Evolutionary conservation across 495 filamentous ascomycete genomes (phyloP).

Genomic region (Hyaloscypha finlandica): DNA sequence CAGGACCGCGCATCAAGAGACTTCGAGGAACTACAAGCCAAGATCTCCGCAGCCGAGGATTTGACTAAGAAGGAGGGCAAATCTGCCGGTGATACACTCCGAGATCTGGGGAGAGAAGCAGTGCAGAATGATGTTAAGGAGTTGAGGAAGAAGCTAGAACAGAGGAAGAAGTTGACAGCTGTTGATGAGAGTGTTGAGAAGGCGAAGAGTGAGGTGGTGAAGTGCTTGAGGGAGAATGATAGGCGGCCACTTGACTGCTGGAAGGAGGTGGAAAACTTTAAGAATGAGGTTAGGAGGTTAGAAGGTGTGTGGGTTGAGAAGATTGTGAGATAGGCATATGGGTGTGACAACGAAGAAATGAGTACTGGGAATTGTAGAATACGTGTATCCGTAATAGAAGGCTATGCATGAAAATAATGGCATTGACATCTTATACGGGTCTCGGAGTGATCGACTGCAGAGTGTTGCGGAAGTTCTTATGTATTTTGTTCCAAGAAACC

Average conservation of each 20-base stretch:
- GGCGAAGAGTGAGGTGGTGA: slow-evolving; percentile 75
- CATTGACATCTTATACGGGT: not conserved
- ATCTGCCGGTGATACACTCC: slow-evolving; percentile 39
- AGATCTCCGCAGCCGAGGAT: slow-evolving; percentile 48
- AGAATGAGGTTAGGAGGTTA: slow-evolving; percentile 78
- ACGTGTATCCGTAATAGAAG: slow-evolving; percentile 30
- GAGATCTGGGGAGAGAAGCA: slow-evolving; percentile 51
- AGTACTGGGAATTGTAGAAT: slow-evolving; percentile 26
- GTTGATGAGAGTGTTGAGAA: slow-evolving; percentile 65
- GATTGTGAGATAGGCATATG: slow-evolving; percentile 55
- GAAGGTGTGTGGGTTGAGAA: slow-evolving; percentile 87
- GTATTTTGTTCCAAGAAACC: slow-evolving; percentile 11
- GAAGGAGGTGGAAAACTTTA: slow-evolving; percentile 90
- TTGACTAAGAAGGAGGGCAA: slow-evolving; percentile 19
- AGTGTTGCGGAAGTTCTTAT: not conserved
- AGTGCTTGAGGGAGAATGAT: slow-evolving; percentile 84
- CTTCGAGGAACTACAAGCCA: slow-evolving; percentile 65
- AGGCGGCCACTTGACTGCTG: slow-evolving; percentile 92
- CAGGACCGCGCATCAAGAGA: slow-evolving; percentile 53
- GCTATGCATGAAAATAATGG: slow-evolving; percentile 7
- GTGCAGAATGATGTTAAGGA: slow-evolving; percentile 70
- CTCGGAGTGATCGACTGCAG: not conserved
- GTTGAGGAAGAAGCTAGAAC: slow-evolving; percentile 72
- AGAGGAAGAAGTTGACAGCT: slow-evolving; percentile 68
- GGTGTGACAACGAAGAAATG: slow-evolving; percentile 9